Evolutionary conservation across 805 yeast species (phyloP).

Genomic region (Pichia occidentalis): DNA sequence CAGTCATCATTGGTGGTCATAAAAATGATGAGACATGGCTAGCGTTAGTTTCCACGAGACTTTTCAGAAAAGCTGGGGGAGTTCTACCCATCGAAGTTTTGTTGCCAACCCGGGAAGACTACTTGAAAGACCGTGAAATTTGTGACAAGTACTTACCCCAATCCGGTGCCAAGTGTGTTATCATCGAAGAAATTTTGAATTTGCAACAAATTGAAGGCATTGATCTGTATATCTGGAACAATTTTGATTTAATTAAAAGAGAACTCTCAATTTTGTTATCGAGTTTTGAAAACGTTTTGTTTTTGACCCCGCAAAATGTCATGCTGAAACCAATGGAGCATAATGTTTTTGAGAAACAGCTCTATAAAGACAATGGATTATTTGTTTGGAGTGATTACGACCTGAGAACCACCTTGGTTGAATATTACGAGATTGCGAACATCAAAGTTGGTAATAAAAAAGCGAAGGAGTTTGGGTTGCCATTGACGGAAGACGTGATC

Average conservation of each 20-base stretch:
- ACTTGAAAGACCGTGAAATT: constrained; percentile 38
- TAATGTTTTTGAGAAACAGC: constrained; percentile 36
- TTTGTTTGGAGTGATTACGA: constrained; percentile 80
- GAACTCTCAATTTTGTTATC: constrained; percentile 37
- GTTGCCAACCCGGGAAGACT: constrained; percentile 36
- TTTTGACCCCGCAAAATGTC: constrained; percentile 40
- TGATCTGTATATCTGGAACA: constrained; percentile 34
- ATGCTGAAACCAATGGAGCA: constrained; percentile 35
- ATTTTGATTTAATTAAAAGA: constrained; percentile 34
- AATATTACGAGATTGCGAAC: constrained; percentile 57
- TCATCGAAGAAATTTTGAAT: constrained; percentile 46
- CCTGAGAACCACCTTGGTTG: constrained; percentile 70
- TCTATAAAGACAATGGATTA: constrained; percentile 47
- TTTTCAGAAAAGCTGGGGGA: constrained; percentile 42
- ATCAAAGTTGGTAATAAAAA: constrained; percentile 31
- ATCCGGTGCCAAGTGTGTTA: constrained; percentile 54
- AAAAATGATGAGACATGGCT: constrained; percentile 51
- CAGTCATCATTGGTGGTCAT: constrained; percentile 59
- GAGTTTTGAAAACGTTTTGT: constrained; percentile 40
- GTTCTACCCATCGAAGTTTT: constrained; percentile 40
- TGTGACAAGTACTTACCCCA: constrained; percentile 39
- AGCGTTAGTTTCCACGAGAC: constrained; percentile 47
- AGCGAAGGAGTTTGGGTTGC: constrained; percentile 28
- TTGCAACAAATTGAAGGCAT: constrained; percentile 6
- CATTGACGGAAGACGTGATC: constrained; percentile 17